These are phyloP conservation scores for Thyridium curvatum DNA, from an alignment of 2,329 filamentous ascomycete species.

Conservation along the genomic window DNA sequence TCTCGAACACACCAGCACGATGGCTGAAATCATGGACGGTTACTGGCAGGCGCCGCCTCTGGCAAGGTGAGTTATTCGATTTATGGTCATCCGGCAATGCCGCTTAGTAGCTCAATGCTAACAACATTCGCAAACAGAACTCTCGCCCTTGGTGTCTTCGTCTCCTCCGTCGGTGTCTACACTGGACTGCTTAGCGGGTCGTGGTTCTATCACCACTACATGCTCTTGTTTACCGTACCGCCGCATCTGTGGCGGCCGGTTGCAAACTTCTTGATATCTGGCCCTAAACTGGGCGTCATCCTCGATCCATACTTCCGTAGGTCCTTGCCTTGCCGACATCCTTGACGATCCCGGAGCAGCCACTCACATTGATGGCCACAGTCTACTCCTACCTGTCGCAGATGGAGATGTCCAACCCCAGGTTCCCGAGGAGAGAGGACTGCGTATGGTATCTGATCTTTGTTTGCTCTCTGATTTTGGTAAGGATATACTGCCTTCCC, in stretches of 20 bases:
- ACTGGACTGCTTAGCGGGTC: conserved; percentile 45
- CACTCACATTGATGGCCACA: conserved; percentile 14
- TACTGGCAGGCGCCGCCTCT: conserved; percentile 35
- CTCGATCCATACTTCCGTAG: conserved; percentile 69
- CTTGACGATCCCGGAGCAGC: conserved; percentile 1
- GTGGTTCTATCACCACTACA: conserved; percentile 49
- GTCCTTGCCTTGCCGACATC: conserved; percentile 17
- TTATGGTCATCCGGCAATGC: background rate
- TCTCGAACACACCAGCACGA: conserved; percentile 10
- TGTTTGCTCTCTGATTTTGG: conserved; percentile 64
- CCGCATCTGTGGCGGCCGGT: conserved; percentile 37
- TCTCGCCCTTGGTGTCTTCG: conserved; percentile 57
- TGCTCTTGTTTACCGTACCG: conserved; percentile 48
- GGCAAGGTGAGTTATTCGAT: conserved; percentile 27
- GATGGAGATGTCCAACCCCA: conserved; percentile 64
- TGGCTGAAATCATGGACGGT: conserved; percentile 32
- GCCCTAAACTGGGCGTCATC: conserved; percentile 44
- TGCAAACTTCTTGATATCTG: conserved; percentile 35
- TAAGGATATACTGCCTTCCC: conserved; percentile 53
- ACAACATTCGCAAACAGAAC: conserved; percentile 42
- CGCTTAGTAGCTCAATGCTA: too few species aligned
- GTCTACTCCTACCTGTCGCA: conserved; percentile 72
- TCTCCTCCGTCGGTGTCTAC: conserved; percentile 56
- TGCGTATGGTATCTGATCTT: conserved; percentile 77
- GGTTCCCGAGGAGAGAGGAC: conserved; percentile 71